Evolutionary conservation across 176 grass and related monocot genomes (phyloP).

Genomic region (Sorghum bicolor): DNA sequence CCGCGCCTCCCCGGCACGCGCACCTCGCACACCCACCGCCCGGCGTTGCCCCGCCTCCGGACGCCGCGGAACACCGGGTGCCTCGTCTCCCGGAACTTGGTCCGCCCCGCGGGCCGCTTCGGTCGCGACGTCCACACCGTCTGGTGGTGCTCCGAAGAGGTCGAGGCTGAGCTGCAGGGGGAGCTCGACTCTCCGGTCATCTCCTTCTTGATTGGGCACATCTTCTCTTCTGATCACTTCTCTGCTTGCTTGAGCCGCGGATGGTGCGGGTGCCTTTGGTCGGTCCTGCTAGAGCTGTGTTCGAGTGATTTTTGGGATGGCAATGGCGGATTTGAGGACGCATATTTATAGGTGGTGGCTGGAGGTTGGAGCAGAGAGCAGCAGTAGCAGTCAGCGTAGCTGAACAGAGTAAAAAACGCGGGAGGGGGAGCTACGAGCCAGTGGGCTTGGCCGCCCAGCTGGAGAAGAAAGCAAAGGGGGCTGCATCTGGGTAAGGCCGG

Average conservation of each 20-base stretch:
- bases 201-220: constrained; percentile 40
- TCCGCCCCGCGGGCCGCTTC: constrained; percentile 3
- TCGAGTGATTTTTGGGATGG: neutral
- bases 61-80: constrained; percentile 54
- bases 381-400: neutral
- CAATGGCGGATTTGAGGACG: neutral
- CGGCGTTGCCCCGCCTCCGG: constrained; percentile 22
- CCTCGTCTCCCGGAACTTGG: constrained; percentile 59
- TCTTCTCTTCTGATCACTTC: neutral
- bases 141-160: neutral
- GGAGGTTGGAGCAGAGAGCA: neutral
- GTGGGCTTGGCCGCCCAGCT: neutral
- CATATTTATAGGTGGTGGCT: constrained; percentile 36
- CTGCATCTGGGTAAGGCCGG: neutral
- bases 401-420: neutral
- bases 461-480: neutral
- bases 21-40: constrained; percentile 43
- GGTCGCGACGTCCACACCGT: constrained; percentile 1
- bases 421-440: neutral
- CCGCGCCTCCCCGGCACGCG: constrained; percentile 25
- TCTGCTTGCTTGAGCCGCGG: neutral
- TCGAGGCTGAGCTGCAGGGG: neutral
- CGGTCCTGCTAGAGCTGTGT: neutral
- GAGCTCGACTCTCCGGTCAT: constrained; percentile 11
- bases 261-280: neutral